These are phyloP conservation scores for Pseudopithomyces maydicus DNA, from an alignment of 2,329 filamentous ascomycete genomes.

Conservation along the genomic window DNA sequence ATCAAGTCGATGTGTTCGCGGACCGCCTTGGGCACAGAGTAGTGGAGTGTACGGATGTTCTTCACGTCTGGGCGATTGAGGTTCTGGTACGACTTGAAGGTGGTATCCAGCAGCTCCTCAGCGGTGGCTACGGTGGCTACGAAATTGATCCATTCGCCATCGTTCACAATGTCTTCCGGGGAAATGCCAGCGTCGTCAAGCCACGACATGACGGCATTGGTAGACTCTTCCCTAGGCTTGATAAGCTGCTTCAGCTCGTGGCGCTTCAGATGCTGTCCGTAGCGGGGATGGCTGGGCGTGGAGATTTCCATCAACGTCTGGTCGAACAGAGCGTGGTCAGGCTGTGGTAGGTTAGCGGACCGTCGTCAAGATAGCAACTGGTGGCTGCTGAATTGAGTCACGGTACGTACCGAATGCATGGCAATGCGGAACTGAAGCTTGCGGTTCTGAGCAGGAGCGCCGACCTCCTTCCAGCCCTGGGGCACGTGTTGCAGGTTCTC, in stretches of 20 bases:
- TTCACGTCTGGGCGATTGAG: conserved; percentile 46
- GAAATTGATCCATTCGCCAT: conserved; percentile 68
- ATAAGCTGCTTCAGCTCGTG: conserved; percentile 62
- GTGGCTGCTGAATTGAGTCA: neutral
- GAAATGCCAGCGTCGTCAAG: conserved; percentile 58
- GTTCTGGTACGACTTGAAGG: conserved; percentile 62
- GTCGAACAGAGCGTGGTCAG: conserved; percentile 59
- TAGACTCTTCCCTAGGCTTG: conserved; percentile 56
- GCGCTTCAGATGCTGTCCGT: conserved; percentile 67
- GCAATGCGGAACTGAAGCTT: conserved; percentile 47
- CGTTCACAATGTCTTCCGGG: conserved; percentile 51
- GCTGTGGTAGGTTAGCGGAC: conserved; percentile 46
- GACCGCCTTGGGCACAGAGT: conserved; percentile 65
- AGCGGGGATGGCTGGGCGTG: conserved; percentile 62
- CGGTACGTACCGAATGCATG: conserved; percentile 40
- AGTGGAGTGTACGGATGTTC: conserved; percentile 62
- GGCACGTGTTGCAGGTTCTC: conserved; percentile 41
- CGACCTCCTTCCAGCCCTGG: conserved; percentile 43
- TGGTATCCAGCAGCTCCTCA: conserved; percentile 61
- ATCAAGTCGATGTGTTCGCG: conserved; percentile 64
- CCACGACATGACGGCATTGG: conserved; percentile 60
- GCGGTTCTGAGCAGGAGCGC: conserved; percentile 33
- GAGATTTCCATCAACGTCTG: conserved; percentile 65
- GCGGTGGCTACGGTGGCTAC: conserved; percentile 57
- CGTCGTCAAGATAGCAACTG: neutral